These are phyloP conservation scores for Hypsizygus ulmarius DNA, from an alignment of 1,284 basidiomycete species.

Conservation along the genomic window DNA sequence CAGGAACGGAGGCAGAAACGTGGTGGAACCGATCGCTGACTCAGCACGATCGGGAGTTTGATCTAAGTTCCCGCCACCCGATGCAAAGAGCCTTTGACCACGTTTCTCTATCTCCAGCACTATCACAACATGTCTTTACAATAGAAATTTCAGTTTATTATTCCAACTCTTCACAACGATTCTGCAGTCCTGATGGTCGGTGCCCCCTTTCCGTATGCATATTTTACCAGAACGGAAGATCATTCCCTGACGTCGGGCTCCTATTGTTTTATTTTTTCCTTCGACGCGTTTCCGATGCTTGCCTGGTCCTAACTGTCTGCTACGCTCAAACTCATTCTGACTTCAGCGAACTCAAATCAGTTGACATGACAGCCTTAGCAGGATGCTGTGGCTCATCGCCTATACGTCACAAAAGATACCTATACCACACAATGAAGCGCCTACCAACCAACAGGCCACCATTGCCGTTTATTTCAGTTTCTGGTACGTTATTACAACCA, in stretches of 20 bases:
- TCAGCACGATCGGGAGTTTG: slow-evolving; percentile 25
- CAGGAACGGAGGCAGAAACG: slow-evolving; percentile 13
- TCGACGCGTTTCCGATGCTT: slow-evolving; percentile 13
- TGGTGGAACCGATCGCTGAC: slow-evolving; percentile 30
- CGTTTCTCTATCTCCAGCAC: slow-evolving; percentile 11
- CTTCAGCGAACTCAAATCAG: slow-evolving; percentile 37
- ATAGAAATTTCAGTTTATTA: slow-evolving; percentile 24
- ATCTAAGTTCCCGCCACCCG: slow-evolving; percentile 10
- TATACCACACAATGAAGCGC: slow-evolving; percentile 41
- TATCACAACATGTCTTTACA: slow-evolving; percentile 24
- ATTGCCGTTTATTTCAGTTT: slow-evolving; percentile 31
- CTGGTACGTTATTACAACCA: slow-evolving; percentile 28
- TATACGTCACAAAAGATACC: slow-evolving; percentile 51
- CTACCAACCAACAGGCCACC: slow-evolving; percentile 41
- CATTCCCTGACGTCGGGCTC: slow-evolving; percentile 38
- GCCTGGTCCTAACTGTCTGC: slow-evolving; percentile 28
- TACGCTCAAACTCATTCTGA: slow-evolving; percentile 35
- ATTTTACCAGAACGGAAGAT: slow-evolving; percentile 32
- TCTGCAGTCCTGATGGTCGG: slow-evolving; percentile 27
- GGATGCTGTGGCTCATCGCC: slow-evolving; percentile 40
- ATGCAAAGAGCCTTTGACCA: background rate
- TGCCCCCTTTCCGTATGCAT: slow-evolving; percentile 33
- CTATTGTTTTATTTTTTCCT: slow-evolving; percentile 38
- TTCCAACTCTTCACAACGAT: slow-evolving; percentile 18
- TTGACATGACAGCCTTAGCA: slow-evolving; percentile 45